These are phyloP conservation scores for Mycosarcoma maydis DNA, from an alignment of 1,284 basidiomycete species.

Conservation along the genomic window DNA sequence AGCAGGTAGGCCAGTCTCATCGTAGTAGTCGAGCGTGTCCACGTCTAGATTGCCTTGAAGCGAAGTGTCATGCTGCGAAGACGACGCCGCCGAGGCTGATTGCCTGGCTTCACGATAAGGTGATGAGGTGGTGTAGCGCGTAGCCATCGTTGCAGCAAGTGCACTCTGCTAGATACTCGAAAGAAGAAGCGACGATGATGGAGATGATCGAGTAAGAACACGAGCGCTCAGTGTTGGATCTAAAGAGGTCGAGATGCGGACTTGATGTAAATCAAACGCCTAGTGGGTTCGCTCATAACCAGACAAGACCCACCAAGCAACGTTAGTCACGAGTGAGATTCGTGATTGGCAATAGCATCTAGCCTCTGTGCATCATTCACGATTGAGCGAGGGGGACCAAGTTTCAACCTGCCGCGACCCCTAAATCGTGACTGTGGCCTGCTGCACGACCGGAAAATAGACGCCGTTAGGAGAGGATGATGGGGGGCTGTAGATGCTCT, in stretches of 20 bases:
- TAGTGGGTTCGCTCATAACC: too few species aligned
- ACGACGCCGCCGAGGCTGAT: slow-evolving; percentile 7
- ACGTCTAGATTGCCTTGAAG: slow-evolving; percentile 16
- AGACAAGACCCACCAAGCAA: too few species aligned
- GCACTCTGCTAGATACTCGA: too few species aligned
- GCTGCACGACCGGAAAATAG: slow-evolving; percentile 1
- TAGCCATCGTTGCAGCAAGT: background rate
- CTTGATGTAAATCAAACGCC: too few species aligned
- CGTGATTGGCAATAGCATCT: slow-evolving; percentile 2
- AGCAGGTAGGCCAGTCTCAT: slow-evolving; percentile 27
- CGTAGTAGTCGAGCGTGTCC: slow-evolving; percentile 49
- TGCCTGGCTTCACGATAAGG: slow-evolving; percentile 2
- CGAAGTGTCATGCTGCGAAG: slow-evolving; percentile 8
- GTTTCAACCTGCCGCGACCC: background rate
- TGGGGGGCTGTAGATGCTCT: slow-evolving; percentile 11
- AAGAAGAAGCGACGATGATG: slow-evolving; percentile 4
- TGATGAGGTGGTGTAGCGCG: slow-evolving; percentile 4
- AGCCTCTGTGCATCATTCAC: too few species aligned
- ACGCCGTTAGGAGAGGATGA: slow-evolving; percentile 1
- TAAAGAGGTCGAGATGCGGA: too few species aligned
- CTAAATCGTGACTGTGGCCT: background rate
- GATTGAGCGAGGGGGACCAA: background rate
- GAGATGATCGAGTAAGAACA: background rate
- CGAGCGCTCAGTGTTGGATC: background rate
- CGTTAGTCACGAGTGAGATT: too few species aligned